These are phyloP conservation scores for Naegleria fowleri DNA, from an alignment of 208 protist species.

Conservation along the genomic window DNA sequence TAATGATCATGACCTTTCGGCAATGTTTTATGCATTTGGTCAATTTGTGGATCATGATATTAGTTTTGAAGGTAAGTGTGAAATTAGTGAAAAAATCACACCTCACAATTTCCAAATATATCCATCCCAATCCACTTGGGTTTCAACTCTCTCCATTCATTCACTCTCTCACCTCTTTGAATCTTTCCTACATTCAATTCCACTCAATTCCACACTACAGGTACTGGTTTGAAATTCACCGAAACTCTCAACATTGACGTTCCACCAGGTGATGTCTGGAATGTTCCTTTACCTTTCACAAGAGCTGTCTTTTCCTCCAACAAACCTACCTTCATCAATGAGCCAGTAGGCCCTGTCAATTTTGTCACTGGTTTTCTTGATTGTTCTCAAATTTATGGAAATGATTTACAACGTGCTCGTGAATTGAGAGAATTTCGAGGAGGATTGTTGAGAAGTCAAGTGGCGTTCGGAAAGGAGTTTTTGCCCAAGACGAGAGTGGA, in stretches of 20 bases:
- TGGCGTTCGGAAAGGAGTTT: background rate
- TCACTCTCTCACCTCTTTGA: too few species aligned
- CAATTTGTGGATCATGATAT: slow-evolving; percentile 23
- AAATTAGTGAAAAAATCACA: background rate
- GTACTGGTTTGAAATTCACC: background rate
- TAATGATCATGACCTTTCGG: background rate
- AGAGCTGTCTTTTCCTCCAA: background rate
- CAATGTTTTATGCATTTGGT: background rate
- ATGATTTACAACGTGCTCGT: background rate
- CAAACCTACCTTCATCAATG: background rate
- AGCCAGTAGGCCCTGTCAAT: background rate
- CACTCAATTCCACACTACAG: background rate
- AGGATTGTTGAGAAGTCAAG: background rate
- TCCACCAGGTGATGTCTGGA: background rate
- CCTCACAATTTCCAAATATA: background rate
- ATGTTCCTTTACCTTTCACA: background rate
- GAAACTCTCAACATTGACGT: background rate
- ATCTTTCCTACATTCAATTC: too few species aligned
- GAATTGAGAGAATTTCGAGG: background rate
- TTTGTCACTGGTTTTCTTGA: slow-evolving; percentile 4
- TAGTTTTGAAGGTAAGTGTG: background rate
- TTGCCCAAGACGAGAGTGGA: background rate
- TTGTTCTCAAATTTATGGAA: background rate
- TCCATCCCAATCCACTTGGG: too few species aligned
- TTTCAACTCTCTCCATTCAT: too few species aligned